Base-by-base conservation (phyloP, 202 grass and related monocot genomes). In the Schoenoplectus triqueter region DNA sequence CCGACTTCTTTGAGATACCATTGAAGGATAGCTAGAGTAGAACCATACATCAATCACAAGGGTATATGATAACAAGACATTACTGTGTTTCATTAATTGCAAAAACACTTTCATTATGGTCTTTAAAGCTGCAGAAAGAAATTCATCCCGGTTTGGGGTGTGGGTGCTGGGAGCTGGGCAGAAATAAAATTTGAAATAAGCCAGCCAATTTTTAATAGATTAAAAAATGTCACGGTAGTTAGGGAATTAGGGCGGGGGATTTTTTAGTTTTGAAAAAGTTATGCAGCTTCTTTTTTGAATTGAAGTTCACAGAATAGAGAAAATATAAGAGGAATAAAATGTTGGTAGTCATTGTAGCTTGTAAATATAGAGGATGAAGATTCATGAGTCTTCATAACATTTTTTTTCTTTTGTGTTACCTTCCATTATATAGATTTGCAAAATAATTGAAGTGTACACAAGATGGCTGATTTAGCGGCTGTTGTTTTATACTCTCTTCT, bases 1-100 rank as follows among this genome's bases (percentile, higher is more conserved):
- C 95, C 1, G 92, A 98, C 75, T 92, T 98, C 6, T 93, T 98
- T 82, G 95, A 98, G 91, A 98, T 98, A 82, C 83, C 95, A 46
- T 31, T 98, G 78, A 86, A 92, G 47, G 89, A 84, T 73, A 85
- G 79, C 69, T 76, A 77, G 52, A 49, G 20, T 22, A 77, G 73
- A 7, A 77, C 20, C 10, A 77, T 15, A 77, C 7, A 8, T 41
- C 46, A 81, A 11, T 2, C 40, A 65, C 48, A 81, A 64, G 3
- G 42, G 39, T 52, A 39, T 78, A 81, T 50, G 10, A 31, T 65
- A 66, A 19, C 39, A 67, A 50, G 9, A 2, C 9, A 66, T 50
- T 66, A 11, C 61, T 64, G 60, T 46, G 50, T 45, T 44, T 47
- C 79, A 82, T 82, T 15, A 22, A n/a, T 22, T 66, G 10, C 79